These are phyloP conservation scores for Neurospora sp. DNA, from an alignment of 495 filamentous ascomycete species.

Conservation along the genomic window DNA sequence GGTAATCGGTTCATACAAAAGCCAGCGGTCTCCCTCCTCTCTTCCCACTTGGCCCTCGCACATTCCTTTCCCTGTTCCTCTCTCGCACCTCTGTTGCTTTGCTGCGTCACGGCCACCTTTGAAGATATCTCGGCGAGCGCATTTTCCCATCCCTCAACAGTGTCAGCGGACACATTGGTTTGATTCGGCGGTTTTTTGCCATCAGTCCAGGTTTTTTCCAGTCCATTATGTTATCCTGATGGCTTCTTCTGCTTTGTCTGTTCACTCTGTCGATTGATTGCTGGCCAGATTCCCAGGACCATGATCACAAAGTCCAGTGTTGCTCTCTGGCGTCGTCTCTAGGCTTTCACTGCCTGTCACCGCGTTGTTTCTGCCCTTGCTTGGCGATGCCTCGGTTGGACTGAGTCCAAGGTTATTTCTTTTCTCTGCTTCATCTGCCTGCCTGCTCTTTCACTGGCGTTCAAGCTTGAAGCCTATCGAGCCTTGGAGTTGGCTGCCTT, in stretches of 20 bases:
- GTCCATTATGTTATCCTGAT: not conserved
- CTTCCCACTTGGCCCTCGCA: slow-evolving; percentile 1
- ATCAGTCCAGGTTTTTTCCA: not conserved
- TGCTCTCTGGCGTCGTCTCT: not conserved
- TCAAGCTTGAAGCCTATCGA: not conserved
- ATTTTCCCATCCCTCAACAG: not conserved
- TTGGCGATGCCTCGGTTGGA: not conserved
- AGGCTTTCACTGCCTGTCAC: not conserved
- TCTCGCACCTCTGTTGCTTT: not conserved
- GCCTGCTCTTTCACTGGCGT: not conserved
- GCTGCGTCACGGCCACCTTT: not conserved
- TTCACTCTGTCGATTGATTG: not conserved
- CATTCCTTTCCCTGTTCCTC: not conserved
- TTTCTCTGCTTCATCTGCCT: not conserved
- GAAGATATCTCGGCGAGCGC: not conserved
- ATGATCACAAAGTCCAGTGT: not conserved
- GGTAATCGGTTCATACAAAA: slow-evolving; percentile 21
- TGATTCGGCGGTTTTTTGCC: not conserved
- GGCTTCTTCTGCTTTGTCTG: not conserved
- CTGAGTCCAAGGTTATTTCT: not conserved
- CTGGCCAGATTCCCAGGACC: not conserved
- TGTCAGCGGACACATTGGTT: not conserved
- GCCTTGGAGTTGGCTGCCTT: not conserved
- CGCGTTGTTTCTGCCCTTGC: not conserved
- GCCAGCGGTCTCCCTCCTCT: slow-evolving; percentile 8